These are phyloP conservation scores for Ceratocystis destructans DNA, from an alignment of 2,329 filamentous ascomycete genomes.

Conservation along the genomic window DNA sequence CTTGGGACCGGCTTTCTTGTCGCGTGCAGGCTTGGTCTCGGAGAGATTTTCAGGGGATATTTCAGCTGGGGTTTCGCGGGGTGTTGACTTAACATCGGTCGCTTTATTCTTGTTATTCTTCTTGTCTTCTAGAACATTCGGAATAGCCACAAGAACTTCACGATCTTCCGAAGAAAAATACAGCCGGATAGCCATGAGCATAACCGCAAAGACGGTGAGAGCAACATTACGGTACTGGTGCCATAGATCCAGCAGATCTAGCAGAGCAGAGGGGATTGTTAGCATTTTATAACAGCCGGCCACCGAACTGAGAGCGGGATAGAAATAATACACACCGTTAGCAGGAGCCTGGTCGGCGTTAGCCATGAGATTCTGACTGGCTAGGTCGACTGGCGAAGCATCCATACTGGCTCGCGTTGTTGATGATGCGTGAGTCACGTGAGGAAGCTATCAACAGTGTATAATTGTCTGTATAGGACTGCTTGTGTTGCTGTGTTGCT, in stretches of 20 bases:
- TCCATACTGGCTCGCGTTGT: slow-evolving; percentile 10
- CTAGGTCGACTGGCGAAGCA: slow-evolving; percentile 11
- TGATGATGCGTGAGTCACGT: no score
- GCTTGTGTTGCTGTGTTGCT: no score
- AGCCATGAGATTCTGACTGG: slow-evolving; percentile 6
- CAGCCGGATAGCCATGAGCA: slow-evolving; percentile 30
- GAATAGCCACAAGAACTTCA: slow-evolving; percentile 28
- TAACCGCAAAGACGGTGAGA: slow-evolving; percentile 29
- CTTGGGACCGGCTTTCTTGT: slow-evolving; percentile 26
- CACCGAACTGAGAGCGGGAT: neutral
- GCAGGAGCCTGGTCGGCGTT: neutral
- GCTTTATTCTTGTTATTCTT: slow-evolving; percentile 12
- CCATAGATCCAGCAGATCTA: slow-evolving; percentile 33
- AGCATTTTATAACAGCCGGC: neutral
- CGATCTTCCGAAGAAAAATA: slow-evolving; percentile 31
- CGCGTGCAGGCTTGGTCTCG: slow-evolving; percentile 23
- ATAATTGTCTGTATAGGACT: no score
- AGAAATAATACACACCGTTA: neutral
- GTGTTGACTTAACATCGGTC: neutral
- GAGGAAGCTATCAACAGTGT: no score
- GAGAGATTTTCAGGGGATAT: neutral
- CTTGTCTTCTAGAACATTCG: slow-evolving; percentile 26
- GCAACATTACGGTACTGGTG: slow-evolving; percentile 34
- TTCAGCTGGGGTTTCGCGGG: slow-evolving; percentile 12
- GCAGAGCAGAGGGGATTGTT: neutral